Conservation (phyloP, 352 stramenopile genomes). For the Phytophthora colocasiae region DNA sequence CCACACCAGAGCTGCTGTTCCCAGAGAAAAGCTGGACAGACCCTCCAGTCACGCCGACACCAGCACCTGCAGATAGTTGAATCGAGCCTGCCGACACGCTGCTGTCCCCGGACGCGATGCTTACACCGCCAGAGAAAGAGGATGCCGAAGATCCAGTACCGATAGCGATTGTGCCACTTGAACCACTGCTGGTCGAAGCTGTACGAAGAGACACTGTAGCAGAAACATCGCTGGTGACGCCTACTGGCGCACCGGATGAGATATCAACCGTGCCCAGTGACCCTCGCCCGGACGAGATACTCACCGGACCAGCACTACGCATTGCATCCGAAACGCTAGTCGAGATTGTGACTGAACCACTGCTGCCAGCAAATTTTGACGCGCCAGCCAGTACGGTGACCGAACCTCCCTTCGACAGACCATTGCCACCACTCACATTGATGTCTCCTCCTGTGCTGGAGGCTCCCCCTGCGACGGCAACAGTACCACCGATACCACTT, state of each 20-base stretch:
- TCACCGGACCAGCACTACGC: slow-evolving; percentile 27
- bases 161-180: slow-evolving; percentile 17
- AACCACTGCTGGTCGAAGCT: slow-evolving; percentile 18
- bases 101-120: slow-evolving; percentile 19
- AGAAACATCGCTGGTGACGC: slow-evolving; percentile 15
- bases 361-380: slow-evolving; percentile 9
- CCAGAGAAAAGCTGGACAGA: slow-evolving; percentile 26
- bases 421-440: slow-evolving; percentile 22
- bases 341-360: slow-evolving; percentile 20
- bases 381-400: slow-evolving; percentile 26
- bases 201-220: slow-evolving; percentile 25
- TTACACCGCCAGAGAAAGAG: slow-evolving; percentile 21
- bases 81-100: slow-evolving; percentile 15
- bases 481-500: slow-evolving; percentile 19
- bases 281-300: slow-evolving; percentile 19
- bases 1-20: slow-evolving; percentile 24
- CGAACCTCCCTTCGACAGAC: slow-evolving; percentile 37
- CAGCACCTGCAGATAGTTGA: slow-evolving; percentile 18
- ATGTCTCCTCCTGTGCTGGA: slow-evolving; percentile 28
- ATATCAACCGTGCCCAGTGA: slow-evolving; percentile 30
- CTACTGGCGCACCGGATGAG: slow-evolving; percentile 16
- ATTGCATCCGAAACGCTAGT: slow-evolving; percentile 23
- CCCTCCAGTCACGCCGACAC: slow-evolving; percentile 19
- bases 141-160: slow-evolving; percentile 15
- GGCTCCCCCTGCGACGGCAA: slow-evolving; percentile 17